Evolutionary conservation across 164 flowering plant species (phyloP), one percentile per base, ranked within the genome.

Genomic region (Macadamia tetraphylla): DNA sequence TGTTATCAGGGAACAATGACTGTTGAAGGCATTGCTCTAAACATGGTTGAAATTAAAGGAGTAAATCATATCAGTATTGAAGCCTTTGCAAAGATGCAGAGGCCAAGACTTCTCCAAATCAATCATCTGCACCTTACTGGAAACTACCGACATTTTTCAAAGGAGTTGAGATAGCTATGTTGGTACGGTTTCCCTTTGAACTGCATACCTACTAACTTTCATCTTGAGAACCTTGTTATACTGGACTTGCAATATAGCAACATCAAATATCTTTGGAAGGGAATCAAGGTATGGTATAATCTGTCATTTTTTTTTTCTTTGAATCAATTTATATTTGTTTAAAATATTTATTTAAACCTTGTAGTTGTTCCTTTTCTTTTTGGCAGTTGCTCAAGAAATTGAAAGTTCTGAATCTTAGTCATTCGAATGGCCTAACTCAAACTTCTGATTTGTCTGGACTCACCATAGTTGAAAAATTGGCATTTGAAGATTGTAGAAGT

Each of bases 141-240:
- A 62, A 11, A 43, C 6, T 63, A 10, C 3, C 32, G 58, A 48
- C 17, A 32, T 43, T 29, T 78, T 6, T 35, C 76, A 0, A 18
- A 43, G 14, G 15, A 64, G 17, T 35, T 78, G 31, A 69, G 66
- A 48, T 63, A 60, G 62, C 56, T 78, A 1, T n/a, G 43, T 59
- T 78, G 75, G 81, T 52, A 49, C 11, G 64, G 66, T 2, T 75
- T 49, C 18, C 76, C 67, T 8, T 29, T 65, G 42, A 48, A 62
- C 5, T 65, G 43, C 23, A 6, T 78, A 9, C 78, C 78, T 7
- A 17, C 29, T 18, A 53, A 72, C 9, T 63, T 71, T 52, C 3
- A 23, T 53, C 55, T 60, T 17, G 53, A 42, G 43, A 58, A 66
- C 4, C 49, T 79, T 4, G 75, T 71, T 30, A 70, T 29, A 6